Conservation (phyloP, 2,329 filamentous ascomycete species). For the Pezicula rhizophila region DNA sequence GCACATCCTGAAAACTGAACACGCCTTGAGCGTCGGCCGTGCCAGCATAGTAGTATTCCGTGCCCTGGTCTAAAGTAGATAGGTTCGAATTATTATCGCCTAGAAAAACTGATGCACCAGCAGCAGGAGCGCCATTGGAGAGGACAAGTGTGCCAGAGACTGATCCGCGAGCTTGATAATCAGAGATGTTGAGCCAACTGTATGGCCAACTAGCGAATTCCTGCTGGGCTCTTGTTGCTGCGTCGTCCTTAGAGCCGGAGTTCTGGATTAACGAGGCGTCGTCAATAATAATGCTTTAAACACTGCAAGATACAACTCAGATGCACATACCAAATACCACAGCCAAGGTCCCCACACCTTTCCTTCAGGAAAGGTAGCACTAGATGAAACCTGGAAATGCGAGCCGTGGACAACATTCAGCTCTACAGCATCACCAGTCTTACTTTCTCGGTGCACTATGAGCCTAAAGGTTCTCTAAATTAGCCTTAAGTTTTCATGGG, state of each 20-base stretch:
- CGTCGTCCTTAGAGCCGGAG: conserved; percentile 39
- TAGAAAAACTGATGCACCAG: conserved; percentile 42
- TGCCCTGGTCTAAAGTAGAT: conserved; percentile 41
- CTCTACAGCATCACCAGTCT: conserved; percentile 44
- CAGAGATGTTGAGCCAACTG: conserved; percentile 38
- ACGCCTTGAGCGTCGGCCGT: conserved; percentile 36
- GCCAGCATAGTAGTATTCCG: conserved; percentile 42
- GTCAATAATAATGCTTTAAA: not conserved
- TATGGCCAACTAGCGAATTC: conserved; percentile 43
- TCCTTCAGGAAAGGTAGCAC: conserved; percentile 31
- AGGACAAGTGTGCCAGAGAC: conserved; percentile 38
- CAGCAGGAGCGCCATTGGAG: conserved; percentile 41
- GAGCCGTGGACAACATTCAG: conserved; percentile 50
- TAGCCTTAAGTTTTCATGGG: too few species aligned
- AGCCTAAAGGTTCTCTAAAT: conserved; percentile 16
- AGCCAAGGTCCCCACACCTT: conserved; percentile 40
- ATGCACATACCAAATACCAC: conserved; percentile 29
- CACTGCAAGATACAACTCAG: not conserved
- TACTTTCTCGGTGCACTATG: conserved; percentile 44
- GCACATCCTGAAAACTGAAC: conserved; percentile 39
- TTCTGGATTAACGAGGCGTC: conserved; percentile 27
- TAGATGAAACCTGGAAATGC: conserved; percentile 34
- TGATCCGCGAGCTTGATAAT: conserved; percentile 42
- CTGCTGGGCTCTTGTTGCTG: conserved; percentile 29
- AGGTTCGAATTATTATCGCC: conserved; percentile 40